Evolutionary conservation across 176 grass and related monocot species (phyloP).

Genomic region (Alopecurus myosuroides): DNA sequence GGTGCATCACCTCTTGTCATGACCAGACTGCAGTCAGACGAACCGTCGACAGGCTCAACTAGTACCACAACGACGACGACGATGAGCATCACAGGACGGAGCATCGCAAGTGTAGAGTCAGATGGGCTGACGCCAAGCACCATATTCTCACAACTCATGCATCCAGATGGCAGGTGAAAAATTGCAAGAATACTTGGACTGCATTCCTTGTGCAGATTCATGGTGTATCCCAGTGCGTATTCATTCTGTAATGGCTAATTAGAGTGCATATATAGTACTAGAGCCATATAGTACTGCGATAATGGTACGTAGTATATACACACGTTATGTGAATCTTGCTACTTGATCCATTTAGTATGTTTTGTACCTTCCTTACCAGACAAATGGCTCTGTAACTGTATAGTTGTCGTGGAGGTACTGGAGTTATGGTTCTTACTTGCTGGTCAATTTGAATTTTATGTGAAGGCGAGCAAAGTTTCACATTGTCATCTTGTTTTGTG

Average conservation of each 20-base stretch:
- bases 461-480: background rate
- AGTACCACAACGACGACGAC: constrained; percentile 25
- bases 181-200: background rate
- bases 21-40: constrained; percentile 12
- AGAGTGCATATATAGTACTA: background rate
- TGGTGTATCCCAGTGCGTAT: background rate
- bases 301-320: background rate
- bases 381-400: background rate
- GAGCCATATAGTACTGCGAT: too few species aligned
- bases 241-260: background rate
- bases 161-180: constrained; percentile 51
- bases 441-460: background rate
- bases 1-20: background rate
- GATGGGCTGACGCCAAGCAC: constrained; percentile 43
- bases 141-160: constrained; percentile 72
- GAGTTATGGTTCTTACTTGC: background rate
- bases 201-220: background rate
- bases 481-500: background rate
- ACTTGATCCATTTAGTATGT: background rate
- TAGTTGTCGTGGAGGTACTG: background rate
- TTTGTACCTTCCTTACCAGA: background rate
- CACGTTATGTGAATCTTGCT: background rate
- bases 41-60: constrained; percentile 26
- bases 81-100: constrained; percentile 38
- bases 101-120: constrained; percentile 35